A percentile compares a stretch with the other conserved stretches of the same genome.
Evolutionary conservation across 2,329 filamentous ascomycete species (phyloP).

Genomic region (Aspergillus versicolor): DNA sequence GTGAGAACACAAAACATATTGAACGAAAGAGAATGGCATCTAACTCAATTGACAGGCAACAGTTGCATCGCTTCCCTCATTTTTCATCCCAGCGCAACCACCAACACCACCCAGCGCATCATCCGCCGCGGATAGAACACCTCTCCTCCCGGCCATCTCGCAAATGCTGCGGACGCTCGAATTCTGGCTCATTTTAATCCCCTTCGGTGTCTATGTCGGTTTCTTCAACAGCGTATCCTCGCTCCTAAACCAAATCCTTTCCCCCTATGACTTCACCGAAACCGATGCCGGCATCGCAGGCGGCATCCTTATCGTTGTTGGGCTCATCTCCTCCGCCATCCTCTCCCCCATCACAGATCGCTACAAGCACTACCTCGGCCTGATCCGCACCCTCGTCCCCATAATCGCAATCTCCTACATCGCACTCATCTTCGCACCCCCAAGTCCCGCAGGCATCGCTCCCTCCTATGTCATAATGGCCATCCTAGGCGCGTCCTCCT

Average conservation of each 20-base stretch:
- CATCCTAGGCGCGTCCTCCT: conserved; percentile 75
- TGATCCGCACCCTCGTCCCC: conserved; percentile 73
- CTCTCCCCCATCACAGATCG: conserved; percentile 80
- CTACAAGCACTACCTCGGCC: conserved; percentile 73
- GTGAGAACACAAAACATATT: conserved; percentile 48
- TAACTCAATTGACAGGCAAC: conserved; percentile 49
- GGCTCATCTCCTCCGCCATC: conserved; percentile 74
- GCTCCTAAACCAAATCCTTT: conserved; percentile 84
- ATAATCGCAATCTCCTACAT: conserved; percentile 73
- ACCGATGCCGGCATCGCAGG: conserved; percentile 86
- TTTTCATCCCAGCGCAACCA: conserved; percentile 75
- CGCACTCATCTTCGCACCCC: conserved; percentile 76
- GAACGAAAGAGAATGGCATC: neutral
- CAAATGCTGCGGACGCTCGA: conserved; percentile 61
- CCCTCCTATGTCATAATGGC: conserved; percentile 73
- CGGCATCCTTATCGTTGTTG: conserved; percentile 83
- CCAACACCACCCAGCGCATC: conserved; percentile 75
- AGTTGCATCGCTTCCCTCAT: conserved; percentile 67
- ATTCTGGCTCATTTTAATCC: conserved; percentile 76
- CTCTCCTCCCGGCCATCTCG: conserved; percentile 57
- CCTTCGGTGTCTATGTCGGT: conserved; percentile 83
- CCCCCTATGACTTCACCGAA: conserved; percentile 80
- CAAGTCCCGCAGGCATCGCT: conserved; percentile 47
- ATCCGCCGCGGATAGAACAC: conserved; percentile 53
- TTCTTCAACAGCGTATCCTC: conserved; percentile 92